A percentile compares a stretch with the other conserved stretches of the same genome.
phyloP scores from a whole-genome alignment of 495 filamentous ascomycete species.

The Patellaria atrata region DNA sequence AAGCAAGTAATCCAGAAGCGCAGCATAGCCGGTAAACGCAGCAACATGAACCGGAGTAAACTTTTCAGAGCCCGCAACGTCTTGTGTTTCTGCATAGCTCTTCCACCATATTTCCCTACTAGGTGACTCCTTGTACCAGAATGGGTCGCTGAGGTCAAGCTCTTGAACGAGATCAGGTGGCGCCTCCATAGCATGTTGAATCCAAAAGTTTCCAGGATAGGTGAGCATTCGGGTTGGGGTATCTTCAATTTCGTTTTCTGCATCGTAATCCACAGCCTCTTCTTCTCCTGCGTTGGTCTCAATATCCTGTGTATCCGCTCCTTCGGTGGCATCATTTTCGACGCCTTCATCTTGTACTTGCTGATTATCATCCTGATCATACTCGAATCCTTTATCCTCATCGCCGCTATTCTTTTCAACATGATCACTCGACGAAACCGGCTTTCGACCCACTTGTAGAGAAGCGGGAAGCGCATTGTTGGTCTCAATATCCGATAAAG shows the following conservation, averaged over 20 bases:
- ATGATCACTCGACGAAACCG: too few relatives aligned
- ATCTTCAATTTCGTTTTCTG: background rate
- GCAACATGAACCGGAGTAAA: conserved; percentile 7
- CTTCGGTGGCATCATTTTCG: too few relatives aligned
- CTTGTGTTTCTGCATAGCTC: conserved; percentile 1
- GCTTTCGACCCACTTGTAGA: too few relatives aligned
- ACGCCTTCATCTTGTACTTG: too few relatives aligned
- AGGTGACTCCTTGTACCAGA: conserved; percentile 4
- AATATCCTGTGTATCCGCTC: too few relatives aligned
- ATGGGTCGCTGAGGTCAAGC: conserved; percentile 1
- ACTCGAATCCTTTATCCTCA: too few relatives aligned
- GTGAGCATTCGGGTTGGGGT: background rate
- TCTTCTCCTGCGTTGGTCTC: too few relatives aligned
- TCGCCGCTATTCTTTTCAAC: too few relatives aligned
- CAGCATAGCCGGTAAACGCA: conserved; percentile 1
- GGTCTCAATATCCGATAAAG: too few relatives aligned
- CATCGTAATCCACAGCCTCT: conserved; percentile 3
- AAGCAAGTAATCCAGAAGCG: conserved; percentile 6
- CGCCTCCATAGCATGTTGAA: conserved; percentile 9
- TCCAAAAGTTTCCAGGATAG: conserved; percentile 11
- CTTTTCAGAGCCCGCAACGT: background rate
- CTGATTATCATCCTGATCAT: too few relatives aligned
- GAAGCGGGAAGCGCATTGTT: too few relatives aligned
- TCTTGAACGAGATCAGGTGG: conserved; percentile 9
- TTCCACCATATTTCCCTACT: conserved; percentile 7